Percentiles rank a stretch among this genome's conserved stretches.
phyloP scores from a whole-genome alignment of 176 grass and related monocot genomes.

The Raddia distichophylla region DNA sequence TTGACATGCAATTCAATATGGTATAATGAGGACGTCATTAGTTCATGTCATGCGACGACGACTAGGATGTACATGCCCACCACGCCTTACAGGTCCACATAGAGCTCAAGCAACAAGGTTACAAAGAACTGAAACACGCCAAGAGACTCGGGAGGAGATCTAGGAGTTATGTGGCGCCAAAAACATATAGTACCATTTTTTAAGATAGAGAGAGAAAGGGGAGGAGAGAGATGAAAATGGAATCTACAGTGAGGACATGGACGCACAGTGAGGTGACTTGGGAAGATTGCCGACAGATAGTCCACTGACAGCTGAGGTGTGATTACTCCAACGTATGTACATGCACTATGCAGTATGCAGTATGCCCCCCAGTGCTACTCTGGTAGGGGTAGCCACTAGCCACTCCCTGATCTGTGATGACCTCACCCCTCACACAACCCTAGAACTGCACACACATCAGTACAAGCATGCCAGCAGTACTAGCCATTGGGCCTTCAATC shows the following conservation, averaged over 20 bases:
- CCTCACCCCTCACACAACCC: conserved; percentile 33
- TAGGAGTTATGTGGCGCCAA: conserved; percentile 23
- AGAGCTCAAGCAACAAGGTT: background rate
- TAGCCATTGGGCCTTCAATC: background rate
- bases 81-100: background rate
- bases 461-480: background rate
- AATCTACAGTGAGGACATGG: conserved; percentile 22
- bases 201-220: background rate
- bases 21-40: no score
- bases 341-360: background rate
- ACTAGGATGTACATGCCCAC: background rate
- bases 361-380: conserved; percentile 4
- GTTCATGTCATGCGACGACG: no score
- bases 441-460: background rate
- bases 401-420: conserved; percentile 22
- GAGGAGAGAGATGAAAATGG: background rate
- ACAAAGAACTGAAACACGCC: background rate
- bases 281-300: conserved; percentile 47
- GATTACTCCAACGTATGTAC: conserved; percentile 33
- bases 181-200: conserved; percentile 20
- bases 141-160: background rate
- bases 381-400: conserved; percentile 1
- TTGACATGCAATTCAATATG: no score
- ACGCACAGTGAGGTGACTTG: conserved; percentile 6
- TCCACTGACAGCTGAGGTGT: conserved; percentile 47